phyloP scores from a whole-genome alignment of 2,329 filamentous ascomycete genomes.

The Penicillium sp. region DNA sequence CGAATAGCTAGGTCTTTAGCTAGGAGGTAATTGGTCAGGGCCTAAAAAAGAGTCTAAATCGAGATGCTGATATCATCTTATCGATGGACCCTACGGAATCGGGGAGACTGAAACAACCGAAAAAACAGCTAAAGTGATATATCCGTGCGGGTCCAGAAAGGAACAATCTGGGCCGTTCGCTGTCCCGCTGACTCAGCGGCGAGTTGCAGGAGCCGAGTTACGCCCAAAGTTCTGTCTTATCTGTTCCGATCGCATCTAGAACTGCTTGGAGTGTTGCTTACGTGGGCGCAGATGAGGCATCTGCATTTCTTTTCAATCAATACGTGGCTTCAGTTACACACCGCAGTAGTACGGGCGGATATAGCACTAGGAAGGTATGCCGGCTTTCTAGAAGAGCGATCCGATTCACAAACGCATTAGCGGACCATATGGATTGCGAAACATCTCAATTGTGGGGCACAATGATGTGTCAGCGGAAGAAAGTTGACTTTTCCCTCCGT shows the following conservation, averaged over 20 bases:
- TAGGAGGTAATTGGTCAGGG: too few species aligned
- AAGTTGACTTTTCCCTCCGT: not conserved
- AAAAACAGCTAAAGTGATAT: too few species aligned
- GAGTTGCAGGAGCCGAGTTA: not conserved
- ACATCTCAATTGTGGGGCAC: not conserved
- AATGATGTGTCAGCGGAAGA: constrained; percentile 9
- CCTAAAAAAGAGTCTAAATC: too few species aligned
- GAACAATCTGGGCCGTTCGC: not conserved
- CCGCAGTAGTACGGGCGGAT: too few species aligned
- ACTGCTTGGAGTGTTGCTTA: not conserved
- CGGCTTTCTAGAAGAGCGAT: not conserved
- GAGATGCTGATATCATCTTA: too few species aligned
- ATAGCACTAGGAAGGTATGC: not conserved
- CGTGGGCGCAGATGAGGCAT: not conserved
- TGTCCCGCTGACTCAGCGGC: not conserved
- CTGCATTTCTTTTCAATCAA: not conserved
- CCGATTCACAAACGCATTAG: not conserved
- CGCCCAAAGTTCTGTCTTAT: not conserved
- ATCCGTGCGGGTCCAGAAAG: too few species aligned
- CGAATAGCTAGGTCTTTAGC: too few species aligned
- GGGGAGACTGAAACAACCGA: too few species aligned
- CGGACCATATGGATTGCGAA: not conserved
- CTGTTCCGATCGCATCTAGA: too few species aligned
- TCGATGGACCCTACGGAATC: too few species aligned
- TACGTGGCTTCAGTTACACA: not conserved